Base-by-base conservation (phyloP, 768 basidiomycete genomes). In the Amanita pseudoporphyria region DNA sequence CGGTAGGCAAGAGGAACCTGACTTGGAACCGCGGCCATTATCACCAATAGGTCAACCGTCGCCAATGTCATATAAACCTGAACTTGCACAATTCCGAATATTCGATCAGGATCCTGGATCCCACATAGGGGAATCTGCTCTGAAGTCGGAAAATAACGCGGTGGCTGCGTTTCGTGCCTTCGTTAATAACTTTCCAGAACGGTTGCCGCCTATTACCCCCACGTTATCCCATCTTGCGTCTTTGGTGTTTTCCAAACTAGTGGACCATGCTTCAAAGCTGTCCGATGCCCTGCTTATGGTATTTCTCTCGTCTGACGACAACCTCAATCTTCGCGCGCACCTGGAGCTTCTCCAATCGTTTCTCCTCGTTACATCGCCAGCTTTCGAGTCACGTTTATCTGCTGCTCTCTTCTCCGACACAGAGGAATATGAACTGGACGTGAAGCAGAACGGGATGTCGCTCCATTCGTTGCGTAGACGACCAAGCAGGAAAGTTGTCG, bases 341-440 rank as follows among this genome's bases (percentile, higher is more conserved):
- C 73, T 89, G 24, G 57, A 67, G 21, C 70, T 91, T 39, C 69
- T 91, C 35, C 79, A 84, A 16, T 84, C 84, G 3, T 90, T 87
- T 57, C 73, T 92, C 45, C 70, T 90, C 13, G 67, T 92, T 40
- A 79, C 84, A 1, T 78, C 81, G 0, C 79, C 83, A 26, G 65
- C 82, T 1, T 95, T 94, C 69, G 83, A 81, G 57, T 71, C 73
- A 6, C 77, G 84, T 4, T 73, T 95, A 10, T 68, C 76, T 13
- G 66, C 67, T 1, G 87, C 92, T 0, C 68, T 95, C 12, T 93
- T 94, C 64, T 84, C 84, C 0, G 87, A 92, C 54, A 71, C 75
- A 0, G 79, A 78, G 28, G 77, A 78, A 21, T 70, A 66, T 49
- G 69, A 72, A 26, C 57, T 65, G 4, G 68, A 70, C 38, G 54